Evolutionary conservation across 768 basidiomycete species (phyloP).

Genomic region (Rhizopogon rudus): DNA sequence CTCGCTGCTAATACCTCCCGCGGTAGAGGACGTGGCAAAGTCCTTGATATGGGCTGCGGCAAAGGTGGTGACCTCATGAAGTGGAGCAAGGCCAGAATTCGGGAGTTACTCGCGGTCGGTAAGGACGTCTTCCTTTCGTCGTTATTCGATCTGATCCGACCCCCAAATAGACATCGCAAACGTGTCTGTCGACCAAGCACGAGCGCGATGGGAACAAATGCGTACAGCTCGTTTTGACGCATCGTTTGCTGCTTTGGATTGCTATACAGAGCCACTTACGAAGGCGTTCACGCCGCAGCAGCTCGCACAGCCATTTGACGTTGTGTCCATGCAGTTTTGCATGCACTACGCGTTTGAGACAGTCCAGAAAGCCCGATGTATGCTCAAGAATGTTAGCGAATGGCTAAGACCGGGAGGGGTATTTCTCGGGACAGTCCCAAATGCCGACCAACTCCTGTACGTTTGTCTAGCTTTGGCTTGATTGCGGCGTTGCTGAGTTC

Average conservation of each 20-base stretch:
- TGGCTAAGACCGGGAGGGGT: conserved; percentile 80
- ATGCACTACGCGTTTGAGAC: conserved; percentile 99
- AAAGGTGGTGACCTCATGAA: conserved; percentile 97
- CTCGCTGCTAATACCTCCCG: conserved; percentile 37
- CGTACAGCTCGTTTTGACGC: conserved; percentile 63
- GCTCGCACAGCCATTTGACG: conserved; percentile 75
- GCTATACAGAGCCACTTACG: conserved; percentile 71
- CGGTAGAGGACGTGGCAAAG: conserved; percentile 52
- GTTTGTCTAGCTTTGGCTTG: conserved; percentile 24
- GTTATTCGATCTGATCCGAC: neutral
- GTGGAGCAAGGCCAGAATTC: conserved; percentile 85
- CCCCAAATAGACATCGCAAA: conserved; percentile 71
- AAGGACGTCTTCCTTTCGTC: neutral
- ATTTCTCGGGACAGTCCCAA: conserved; percentile 98
- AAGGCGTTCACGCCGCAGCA: conserved; percentile 60
- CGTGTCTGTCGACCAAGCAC: conserved; percentile 88
- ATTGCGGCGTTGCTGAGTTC: neutral
- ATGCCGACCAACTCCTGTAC: conserved; percentile 78
- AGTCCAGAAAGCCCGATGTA: conserved; percentile 78
- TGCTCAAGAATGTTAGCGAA: conserved; percentile 86
- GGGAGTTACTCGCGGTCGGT: conserved; percentile 82
- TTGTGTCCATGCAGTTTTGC: conserved; percentile 98
- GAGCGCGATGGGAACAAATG: conserved; percentile 55
- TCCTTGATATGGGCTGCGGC: conserved; percentile 97
- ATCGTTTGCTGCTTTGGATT: conserved; percentile 82